Evolutionary conservation across 345 rosid species (phyloP).

Genomic region (rapeseed (Brassica napus)): Da-Ae NC_063441.1:21079501-21080000

Average conservation of each 20-base stretch:
- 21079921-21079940: slow-evolving; percentile 43
- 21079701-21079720: slow-evolving; percentile 59
- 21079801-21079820: slow-evolving; percentile 57
- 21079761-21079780: slow-evolving; percentile 41
- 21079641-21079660: slow-evolving; percentile 53
- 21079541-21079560: slow-evolving; percentile 62
- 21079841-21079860: slow-evolving; percentile 65
- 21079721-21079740: slow-evolving; percentile 57
- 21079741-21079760: slow-evolving; percentile 45
- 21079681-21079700: slow-evolving; percentile 66
- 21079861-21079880: slow-evolving; percentile 61
- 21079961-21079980: slow-evolving; percentile 62
- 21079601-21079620: slow-evolving; percentile 66
- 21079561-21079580: slow-evolving; percentile 52
- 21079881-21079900: slow-evolving; percentile 61
- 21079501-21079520: slow-evolving; percentile 45
- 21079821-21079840: slow-evolving; percentile 29
- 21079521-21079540: slow-evolving; percentile 55
- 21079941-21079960: slow-evolving; percentile 46
- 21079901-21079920: slow-evolving; percentile 70
- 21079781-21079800: slow-evolving; percentile 52
- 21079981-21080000: slow-evolving; percentile 52
- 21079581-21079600: slow-evolving; percentile 61
- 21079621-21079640: slow-evolving; percentile 72
- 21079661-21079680: slow-evolving; percentile 71